Conservation (phyloP, 2,329 filamentous ascomycete species). For the Hypoxylon sp. region DNA sequence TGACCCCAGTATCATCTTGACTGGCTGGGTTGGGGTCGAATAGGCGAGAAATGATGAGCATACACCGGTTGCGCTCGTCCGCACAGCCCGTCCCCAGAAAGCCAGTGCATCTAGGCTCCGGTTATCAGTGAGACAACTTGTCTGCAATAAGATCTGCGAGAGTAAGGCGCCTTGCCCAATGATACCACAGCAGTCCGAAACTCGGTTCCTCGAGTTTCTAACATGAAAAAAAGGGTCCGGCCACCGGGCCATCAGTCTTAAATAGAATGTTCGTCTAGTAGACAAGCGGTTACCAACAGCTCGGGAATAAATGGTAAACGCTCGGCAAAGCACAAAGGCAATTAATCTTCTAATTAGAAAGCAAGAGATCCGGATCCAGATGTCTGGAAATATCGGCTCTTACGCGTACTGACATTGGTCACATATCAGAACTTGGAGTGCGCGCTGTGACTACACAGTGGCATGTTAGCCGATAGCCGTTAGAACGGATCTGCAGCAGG, state of each 20-base stretch:
- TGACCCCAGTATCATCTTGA: constrained; percentile 28
- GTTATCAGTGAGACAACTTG: constrained; percentile 33
- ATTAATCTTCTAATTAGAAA: constrained; percentile 40
- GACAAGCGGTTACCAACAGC: constrained; percentile 33
- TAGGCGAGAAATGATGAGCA: constrained; percentile 24
- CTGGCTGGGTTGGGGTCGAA: constrained; percentile 42
- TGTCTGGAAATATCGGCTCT: constrained; percentile 37
- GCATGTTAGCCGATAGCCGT: constrained; percentile 39
- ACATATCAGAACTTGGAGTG: constrained; percentile 33
- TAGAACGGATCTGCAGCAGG: constrained; percentile 46
- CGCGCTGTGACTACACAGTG: constrained; percentile 34
- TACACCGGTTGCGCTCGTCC: constrained; percentile 38
- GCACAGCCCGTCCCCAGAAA: constrained; percentile 32
- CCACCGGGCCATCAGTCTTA: constrained; percentile 14
- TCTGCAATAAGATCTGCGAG: constrained; percentile 46
- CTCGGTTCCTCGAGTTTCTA: constrained; percentile 26
- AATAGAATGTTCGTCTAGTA: constrained; percentile 7
- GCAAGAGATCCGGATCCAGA: constrained; percentile 33
- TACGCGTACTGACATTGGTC: constrained; percentile 35
- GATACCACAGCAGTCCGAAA: constrained; percentile 21
- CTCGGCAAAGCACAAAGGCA: constrained; percentile 35
- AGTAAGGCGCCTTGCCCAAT: constrained; percentile 31
- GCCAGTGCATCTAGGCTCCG: constrained; percentile 37
- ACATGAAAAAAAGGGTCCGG: constrained; percentile 25
- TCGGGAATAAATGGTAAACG: constrained; percentile 37